Base-by-base conservation (phyloP, 768 basidiomycete genomes). In the Holtermanniella nyarrowii region DNA sequence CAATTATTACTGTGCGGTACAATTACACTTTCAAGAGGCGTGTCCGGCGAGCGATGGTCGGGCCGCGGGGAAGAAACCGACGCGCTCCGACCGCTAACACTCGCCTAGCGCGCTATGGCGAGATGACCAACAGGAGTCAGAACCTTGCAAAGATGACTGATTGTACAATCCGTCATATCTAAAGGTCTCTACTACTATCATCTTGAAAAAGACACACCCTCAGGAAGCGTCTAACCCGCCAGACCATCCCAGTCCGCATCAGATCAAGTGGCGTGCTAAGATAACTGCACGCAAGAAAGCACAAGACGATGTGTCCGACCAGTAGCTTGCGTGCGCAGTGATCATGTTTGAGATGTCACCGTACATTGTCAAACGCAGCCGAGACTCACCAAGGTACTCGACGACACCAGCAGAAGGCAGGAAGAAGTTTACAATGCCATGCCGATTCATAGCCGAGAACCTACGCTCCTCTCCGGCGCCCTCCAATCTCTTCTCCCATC, bases 381-480 rank as follows among this genome's bases (percentile, higher is more conserved):
- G 22, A 4, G 7, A 56, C 62, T 41, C 48, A 66, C 66, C 73
- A 25, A 74, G 63, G 49, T 76, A 76, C 56, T 74, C 74, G 60
- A 71, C 73, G 27, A 74, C 67, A 11, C 74, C 73, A 7, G 72
- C 68, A 5, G 68, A 62, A 4, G 74, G 72, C n/a, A 76, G 61
- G 54, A 65, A 70, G 49, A 73, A 76, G 53, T 76, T 74, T 4
- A 76, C 51, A 46, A 73, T 75, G 2, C 76, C 75, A 55, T 76
- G 75, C 2, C 74, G 74, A 48, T 76, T 76, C 40, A 76, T 54
- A 1, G 76, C 76, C 10, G 63, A 65, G 56, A 76, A 75, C n/a
- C 76, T 56, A 1, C 71, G 47, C 49, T 73, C 71, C 3, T 62
- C 71, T 46, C 65, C 53, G 0, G 63, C 53, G 0, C 72, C 72